A percentile compares a stretch with the other conserved stretches of the same genome.
phyloP scores from a whole-genome alignment of 2,329 filamentous ascomycete genomes.

The Ophiocordyceps polyrhachis-furcata region DNA sequence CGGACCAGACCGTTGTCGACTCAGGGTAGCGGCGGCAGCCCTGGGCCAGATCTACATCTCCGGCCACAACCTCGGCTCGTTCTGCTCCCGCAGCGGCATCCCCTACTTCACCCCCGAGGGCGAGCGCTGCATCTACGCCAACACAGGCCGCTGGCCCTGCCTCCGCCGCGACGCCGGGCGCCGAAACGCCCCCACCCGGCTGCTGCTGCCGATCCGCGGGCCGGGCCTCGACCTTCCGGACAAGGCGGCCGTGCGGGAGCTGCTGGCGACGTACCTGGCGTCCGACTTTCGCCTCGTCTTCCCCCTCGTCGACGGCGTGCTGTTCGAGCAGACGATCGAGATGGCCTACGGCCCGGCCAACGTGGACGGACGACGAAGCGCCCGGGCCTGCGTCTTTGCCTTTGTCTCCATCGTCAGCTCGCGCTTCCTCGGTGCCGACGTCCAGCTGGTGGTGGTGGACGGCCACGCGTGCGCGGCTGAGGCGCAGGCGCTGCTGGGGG shows the following conservation, averaged over 20 bases:
- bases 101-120: constrained; percentile 29
- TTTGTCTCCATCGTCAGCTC: constrained; percentile 21
- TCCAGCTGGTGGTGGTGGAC: constrained; percentile 13
- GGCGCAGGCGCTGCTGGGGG: constrained; percentile 21
- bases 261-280: constrained; percentile 8
- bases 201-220: background rate
- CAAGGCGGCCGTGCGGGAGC: constrained; percentile 8
- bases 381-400: constrained; percentile 27
- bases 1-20: background rate
- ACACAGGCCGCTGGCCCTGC: constrained; percentile 16
- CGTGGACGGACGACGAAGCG: constrained; percentile 13
- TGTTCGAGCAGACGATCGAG: constrained; percentile 26
- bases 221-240: constrained; percentile 15
- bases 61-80: constrained; percentile 25
- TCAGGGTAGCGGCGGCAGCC: constrained; percentile 1
- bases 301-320: constrained; percentile 25
- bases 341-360: constrained; percentile 15
- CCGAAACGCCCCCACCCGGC: background rate
- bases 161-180: constrained; percentile 1
- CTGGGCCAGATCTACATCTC: constrained; percentile 25
- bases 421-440: constrained; percentile 6
- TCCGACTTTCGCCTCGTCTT: constrained; percentile 25
- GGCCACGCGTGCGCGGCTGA: constrained; percentile 20
- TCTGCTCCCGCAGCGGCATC: constrained; percentile 27
- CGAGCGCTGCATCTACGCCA: constrained; percentile 26